Evolutionary conservation across 2,329 filamentous ascomycete genomes (phyloP), one percentile per base, ranked within the genome.

Genomic region (Metarhizium album): DNA sequence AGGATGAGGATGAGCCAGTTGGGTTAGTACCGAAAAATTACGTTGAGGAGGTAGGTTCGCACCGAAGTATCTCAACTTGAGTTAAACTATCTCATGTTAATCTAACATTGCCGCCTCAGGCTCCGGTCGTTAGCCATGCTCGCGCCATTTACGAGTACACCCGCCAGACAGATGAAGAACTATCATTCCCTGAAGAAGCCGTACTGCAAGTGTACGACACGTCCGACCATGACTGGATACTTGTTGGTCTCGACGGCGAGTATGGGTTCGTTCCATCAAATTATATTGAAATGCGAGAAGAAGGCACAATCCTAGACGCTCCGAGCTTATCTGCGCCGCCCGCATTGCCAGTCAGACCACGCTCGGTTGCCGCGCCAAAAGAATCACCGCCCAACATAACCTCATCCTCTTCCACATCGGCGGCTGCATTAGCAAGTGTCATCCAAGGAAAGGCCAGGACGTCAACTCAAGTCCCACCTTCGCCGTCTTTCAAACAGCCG

Each of bases 131-230:
- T 54, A 74, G 80, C 54, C 77, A 84, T 58, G 93, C 91, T 47
- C 90, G 86, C 67, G 88, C 93, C n/a, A 79, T 97, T n/a, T 98
- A 91, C 73, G 93, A 98, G 67, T 98, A 98, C 67, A 87, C 87
- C 47, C 82, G 91, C 60, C 93, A 98, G 71, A 98, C 93, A 23
- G 93, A 98, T 64, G 93, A 98, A 69, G 93, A 98, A 70, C 76
- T 98, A 9, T 97, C 91, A 23, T 97, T 98, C 65, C 80, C 87
- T 46, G 93, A 98, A 72, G 90, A 95, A 64, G 83, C 86, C 40
- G 70, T 81, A 43, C 77, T 98, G 46, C 75, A 86, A 54, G 87
- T 98, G 46, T 97, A 87, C 70, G 93, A 98, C 67, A 84, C 78
- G 9, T 86, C 89, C 4, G 93, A 98, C 67, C 88, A 89, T 14